Evolutionary conservation across 2,329 filamentous ascomycete species (phyloP).

Genomic region (Fusarium sp.): DNA sequence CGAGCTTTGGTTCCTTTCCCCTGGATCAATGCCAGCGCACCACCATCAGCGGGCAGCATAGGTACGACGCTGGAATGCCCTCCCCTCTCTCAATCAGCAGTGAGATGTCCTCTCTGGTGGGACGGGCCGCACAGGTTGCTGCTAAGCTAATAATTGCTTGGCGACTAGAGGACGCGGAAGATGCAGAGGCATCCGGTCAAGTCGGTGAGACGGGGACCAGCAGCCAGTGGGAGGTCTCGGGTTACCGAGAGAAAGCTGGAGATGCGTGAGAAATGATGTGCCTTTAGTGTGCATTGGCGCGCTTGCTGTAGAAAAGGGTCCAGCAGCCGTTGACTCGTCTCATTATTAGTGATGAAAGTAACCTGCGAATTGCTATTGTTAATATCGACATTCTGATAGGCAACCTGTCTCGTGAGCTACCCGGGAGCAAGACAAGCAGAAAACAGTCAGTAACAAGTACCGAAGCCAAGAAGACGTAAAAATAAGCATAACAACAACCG

Average conservation of each 20-base stretch:
- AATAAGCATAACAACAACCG: too few relatives aligned
- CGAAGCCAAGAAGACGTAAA: neutral
- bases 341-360: slow-evolving; percentile 10
- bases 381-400: slow-evolving; percentile 30
- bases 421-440: neutral
- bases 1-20: neutral
- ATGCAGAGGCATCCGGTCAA: neutral
- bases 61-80: slow-evolving; percentile 23
- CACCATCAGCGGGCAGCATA: neutral
- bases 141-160: too few relatives aligned
- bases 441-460: neutral
- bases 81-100: slow-evolving; percentile 23
- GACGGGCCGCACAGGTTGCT: slow-evolving; percentile 3
- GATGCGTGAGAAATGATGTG: slow-evolving; percentile 9
- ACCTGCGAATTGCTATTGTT: neutral
- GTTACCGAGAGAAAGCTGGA: too few relatives aligned
- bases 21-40: slow-evolving; percentile 12
- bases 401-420: neutral
- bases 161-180: neutral
- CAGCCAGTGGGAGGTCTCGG: too few relatives aligned
- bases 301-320: neutral
- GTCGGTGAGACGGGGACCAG: too few relatives aligned
- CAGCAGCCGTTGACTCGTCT: slow-evolving; percentile 1
- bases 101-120: neutral
- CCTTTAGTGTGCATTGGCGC: slow-evolving; percentile 18